Percentiles rank a stretch among this genome's conserved stretches.
Conservation (phyloP, 23 red algal genomes). For the Gracilaria gracilis region DNA sequence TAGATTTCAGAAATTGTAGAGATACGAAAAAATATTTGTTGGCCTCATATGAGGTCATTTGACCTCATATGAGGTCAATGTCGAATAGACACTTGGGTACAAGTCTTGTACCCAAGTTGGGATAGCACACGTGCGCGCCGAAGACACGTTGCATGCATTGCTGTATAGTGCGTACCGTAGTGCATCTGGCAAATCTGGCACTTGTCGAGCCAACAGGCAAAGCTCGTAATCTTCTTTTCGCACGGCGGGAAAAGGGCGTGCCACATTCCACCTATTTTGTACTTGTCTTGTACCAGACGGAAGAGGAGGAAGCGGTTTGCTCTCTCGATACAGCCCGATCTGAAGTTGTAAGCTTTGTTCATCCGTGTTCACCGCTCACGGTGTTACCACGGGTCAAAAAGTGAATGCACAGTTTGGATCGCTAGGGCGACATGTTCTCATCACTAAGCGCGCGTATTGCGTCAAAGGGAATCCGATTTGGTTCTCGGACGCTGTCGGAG, state of each 20-base stretch:
- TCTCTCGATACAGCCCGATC: neutral
- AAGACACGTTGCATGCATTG: too few species aligned
- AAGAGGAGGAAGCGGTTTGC: neutral
- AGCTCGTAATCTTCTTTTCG: neutral
- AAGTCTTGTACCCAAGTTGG: too few species aligned
- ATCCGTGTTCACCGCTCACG: neutral
- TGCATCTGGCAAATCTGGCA: neutral
- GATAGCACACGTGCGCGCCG: too few species aligned
- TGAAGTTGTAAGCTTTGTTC: neutral
- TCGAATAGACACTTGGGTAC: too few species aligned
- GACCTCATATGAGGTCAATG: too few species aligned
- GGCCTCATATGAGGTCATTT: too few species aligned
- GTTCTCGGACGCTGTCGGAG: conserved; percentile 38
- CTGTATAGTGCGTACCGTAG: too few species aligned
- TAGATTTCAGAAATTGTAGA: too few species aligned
- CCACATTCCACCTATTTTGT: neutral
- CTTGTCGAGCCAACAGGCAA: neutral
- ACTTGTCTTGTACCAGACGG: too few species aligned
- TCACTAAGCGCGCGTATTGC: conserved; percentile 38
- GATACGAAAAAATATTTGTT: too few species aligned
- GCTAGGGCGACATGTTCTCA: conserved; percentile 20
- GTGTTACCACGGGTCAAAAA: neutral
- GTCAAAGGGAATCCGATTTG: neutral
- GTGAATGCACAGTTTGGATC: neutral
- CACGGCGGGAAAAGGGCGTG: neutral